phyloP scores from a whole-genome alignment of 768 basidiomycete species.

The Gloeophyllum trabeum region DNA sequence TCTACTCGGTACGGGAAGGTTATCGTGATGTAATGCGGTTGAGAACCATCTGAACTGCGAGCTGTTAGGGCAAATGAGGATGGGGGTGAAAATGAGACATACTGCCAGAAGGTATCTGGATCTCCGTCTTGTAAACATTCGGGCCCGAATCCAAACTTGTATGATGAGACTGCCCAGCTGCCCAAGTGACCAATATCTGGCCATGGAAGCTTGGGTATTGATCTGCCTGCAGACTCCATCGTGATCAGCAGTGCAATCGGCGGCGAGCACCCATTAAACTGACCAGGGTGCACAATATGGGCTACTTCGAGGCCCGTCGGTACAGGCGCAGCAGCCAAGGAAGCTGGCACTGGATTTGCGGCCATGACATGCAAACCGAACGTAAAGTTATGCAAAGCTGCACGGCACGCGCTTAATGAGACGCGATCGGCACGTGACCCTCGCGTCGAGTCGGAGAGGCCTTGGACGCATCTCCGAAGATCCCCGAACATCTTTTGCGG shows the following conservation, averaged over 20 bases:
- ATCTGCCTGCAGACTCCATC: constrained; percentile 19
- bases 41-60: constrained; percentile 81
- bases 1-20: constrained; percentile 87
- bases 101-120: constrained; percentile 98
- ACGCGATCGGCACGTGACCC: too few relatives aligned
- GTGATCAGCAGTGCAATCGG: background rate
- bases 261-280: too few relatives aligned
- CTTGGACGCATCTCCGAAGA: too few relatives aligned
- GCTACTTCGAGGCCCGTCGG: too few relatives aligned
- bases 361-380: background rate
- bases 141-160: constrained; percentile 93
- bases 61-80: constrained; percentile 1
- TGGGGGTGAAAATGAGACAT: constrained; percentile 20
- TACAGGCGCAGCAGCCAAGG: background rate
- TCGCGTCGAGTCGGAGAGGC: too few relatives aligned
- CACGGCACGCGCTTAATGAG: too few relatives aligned
- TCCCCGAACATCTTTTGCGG: too few relatives aligned
- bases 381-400: too few relatives aligned
- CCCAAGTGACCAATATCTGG: constrained; percentile 84
- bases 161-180: constrained; percentile 93
- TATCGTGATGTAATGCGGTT: constrained; percentile 92
- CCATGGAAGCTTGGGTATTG: constrained; percentile 49
- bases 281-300: too few relatives aligned
- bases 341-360: background rate
- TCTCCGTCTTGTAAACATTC: constrained; percentile 86